A percentile compares a stretch with the other conserved stretches of the same genome.
Conservation (phyloP, 129 eudicot species). For the Centrapalus pauciflorus region DNA sequence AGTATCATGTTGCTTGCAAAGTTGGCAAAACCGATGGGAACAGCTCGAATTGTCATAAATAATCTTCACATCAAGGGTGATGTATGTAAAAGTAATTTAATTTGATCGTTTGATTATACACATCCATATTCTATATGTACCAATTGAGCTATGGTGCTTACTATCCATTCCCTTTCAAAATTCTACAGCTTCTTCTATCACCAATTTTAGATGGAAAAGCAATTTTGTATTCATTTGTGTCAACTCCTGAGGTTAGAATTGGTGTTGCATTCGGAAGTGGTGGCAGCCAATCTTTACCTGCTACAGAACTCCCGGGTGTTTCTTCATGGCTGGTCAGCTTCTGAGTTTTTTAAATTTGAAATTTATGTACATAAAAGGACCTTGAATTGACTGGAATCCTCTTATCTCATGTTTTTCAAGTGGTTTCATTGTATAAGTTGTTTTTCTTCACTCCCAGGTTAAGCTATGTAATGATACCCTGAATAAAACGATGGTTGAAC, state of each 20-base stretch:
- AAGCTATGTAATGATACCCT: slow-evolving; percentile 62
- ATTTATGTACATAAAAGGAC: background rate
- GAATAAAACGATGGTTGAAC: slow-evolving; percentile 92
- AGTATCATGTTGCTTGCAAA: slow-evolving; percentile 84
- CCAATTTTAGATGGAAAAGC: slow-evolving; percentile 93
- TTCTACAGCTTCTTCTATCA: slow-evolving; percentile 65
- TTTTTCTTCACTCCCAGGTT: slow-evolving; percentile 41
- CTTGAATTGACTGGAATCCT: background rate
- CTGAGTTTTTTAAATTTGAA: background rate
- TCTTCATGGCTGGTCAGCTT: slow-evolving; percentile 83
- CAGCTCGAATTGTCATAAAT: slow-evolving; percentile 86
- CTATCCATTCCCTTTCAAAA: background rate
- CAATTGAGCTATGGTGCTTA: background rate
- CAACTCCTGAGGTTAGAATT: slow-evolving; percentile 90
- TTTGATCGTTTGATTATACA: background rate
- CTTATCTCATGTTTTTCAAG: background rate
- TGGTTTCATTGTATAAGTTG: background rate
- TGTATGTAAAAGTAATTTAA: slow-evolving; percentile 46
- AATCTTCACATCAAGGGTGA: slow-evolving; percentile 92
- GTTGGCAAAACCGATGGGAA: slow-evolving; percentile 88
- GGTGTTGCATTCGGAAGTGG: slow-evolving; percentile 97
- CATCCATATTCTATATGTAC: background rate
- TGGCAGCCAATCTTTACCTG: slow-evolving; percentile 92
- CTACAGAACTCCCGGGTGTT: slow-evolving; percentile 93
- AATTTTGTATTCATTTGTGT: slow-evolving; percentile 71